These are phyloP conservation scores for Trichosporon coremiiforme DNA, from an alignment of 1,284 basidiomycete species.

Conservation along the genomic window DNA sequence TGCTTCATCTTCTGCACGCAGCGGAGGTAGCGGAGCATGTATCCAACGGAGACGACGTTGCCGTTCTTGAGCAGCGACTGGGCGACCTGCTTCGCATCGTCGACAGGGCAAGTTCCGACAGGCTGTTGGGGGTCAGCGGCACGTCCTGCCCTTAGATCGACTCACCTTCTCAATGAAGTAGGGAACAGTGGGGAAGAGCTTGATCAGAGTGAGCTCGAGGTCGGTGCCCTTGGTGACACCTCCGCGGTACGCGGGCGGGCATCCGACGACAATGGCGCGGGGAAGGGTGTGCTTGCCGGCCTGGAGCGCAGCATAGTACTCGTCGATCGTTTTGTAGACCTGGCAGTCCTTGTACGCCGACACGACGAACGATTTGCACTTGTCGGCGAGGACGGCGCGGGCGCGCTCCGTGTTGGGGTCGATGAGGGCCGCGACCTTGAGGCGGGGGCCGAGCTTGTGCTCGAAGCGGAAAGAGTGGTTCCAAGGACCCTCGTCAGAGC, in stretches of 20 bases:
- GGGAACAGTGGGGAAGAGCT: conserved; percentile 84
- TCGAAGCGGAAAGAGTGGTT: conserved; percentile 90
- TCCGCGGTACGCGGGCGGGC: conserved; percentile 91
- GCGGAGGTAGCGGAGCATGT: conserved; percentile 89
- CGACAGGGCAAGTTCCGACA: conserved; percentile 76
- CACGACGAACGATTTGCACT: conserved; percentile 90
- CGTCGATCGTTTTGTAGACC: conserved; percentile 83
- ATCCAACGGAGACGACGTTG: conserved; percentile 86
- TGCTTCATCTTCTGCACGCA: conserved; percentile 98
- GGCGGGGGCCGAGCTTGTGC: conserved; percentile 91
- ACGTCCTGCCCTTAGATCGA: not conserved
- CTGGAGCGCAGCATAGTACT: conserved; percentile 72
- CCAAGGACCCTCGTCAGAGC: conserved; percentile 71
- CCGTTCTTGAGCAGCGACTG: conserved; percentile 68
- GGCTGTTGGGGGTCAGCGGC: conserved; percentile 59
- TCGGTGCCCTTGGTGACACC: conserved; percentile 75
- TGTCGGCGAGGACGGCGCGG: conserved; percentile 76
- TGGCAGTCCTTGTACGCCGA: conserved; percentile 90
- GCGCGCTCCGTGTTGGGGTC: conserved; percentile 87
- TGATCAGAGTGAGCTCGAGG: conserved; percentile 85
- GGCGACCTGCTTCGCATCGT: conserved; percentile 64
- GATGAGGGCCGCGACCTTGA: conserved; percentile 93
- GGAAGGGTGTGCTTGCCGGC: conserved; percentile 35
- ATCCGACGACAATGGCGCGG: conserved; percentile 81
- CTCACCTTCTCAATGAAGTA: conserved; percentile 84